A percentile compares a stretch with the other conserved stretches of the same genome.
These are phyloP conservation scores for Trichoderma gracile DNA, from an alignment of 2,329 filamentous ascomycete species.

Conservation along the genomic window DNA sequence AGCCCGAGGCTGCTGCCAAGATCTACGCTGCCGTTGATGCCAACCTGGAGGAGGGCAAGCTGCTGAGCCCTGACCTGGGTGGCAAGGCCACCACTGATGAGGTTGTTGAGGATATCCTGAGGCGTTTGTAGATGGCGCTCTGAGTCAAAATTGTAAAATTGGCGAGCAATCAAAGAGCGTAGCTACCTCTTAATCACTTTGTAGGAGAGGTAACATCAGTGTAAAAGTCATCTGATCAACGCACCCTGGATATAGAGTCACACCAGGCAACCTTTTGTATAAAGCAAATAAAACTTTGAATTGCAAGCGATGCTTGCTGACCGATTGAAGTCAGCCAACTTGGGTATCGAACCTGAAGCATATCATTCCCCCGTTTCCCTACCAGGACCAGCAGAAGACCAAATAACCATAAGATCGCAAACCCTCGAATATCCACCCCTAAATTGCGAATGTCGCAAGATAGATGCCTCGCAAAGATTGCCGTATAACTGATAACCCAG, in stretches of 20 bases:
- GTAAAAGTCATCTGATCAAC: not conserved
- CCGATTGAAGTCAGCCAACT: not conserved
- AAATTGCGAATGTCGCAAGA: not conserved
- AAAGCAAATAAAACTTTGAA: not conserved
- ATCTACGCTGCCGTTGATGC: constrained; percentile 93
- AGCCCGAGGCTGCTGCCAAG: constrained; percentile 80
- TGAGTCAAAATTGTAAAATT: not conserved
- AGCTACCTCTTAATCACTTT: not conserved
- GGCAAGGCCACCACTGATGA: constrained; percentile 83
- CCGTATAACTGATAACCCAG: not conserved
- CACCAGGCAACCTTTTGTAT: not conserved
- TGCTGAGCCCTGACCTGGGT: constrained; percentile 86
- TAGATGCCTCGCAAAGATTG: not conserved
- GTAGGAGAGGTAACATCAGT: not conserved
- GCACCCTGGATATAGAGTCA: not conserved
- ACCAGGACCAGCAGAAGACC: not conserved
- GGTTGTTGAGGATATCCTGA: constrained; percentile 84
- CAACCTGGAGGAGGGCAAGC: constrained; percentile 78
- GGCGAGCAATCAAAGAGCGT: not conserved
- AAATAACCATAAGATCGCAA: not conserved
- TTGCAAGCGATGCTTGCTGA: not conserved
- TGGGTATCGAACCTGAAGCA: not conserved
- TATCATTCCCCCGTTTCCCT: not conserved
- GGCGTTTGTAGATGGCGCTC: constrained; percentile 61
- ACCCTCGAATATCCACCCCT: not conserved